Base-by-base conservation (phyloP, 768 basidiomycete species). In the Lactarius deliciosus region DNA sequence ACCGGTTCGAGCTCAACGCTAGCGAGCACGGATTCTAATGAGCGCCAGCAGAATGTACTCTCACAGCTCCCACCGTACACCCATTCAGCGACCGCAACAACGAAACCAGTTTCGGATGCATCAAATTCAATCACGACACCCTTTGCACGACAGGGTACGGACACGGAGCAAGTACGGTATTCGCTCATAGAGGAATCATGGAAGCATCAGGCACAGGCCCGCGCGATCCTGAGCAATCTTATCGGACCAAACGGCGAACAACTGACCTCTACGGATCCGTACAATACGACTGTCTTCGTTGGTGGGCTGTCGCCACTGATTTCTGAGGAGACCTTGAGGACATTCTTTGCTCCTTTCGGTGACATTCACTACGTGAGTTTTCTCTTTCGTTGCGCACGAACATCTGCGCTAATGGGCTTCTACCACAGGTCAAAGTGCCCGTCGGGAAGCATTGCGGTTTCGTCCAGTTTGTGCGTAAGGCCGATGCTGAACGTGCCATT, bases 371-470 rank as follows among this genome's bases (percentile, higher is more conserved):
- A 96, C 74, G 93, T 93, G 75, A 64, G 89, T 79, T 18, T 56
- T 34, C 58, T 61, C 45, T 41, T 43, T 47, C 22, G 65, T 58
- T 54, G 55, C 57, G 18, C 57, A 41, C 15, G n/a, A 36, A 73
- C 20, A 61, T 36, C 32, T 74, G 72, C 66, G 36, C 30, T 64
- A 25, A 64, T 57, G 34, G 57, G 53, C 56, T 13, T 56, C 43
- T 47, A 47, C 68, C 55, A 54, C 70, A 93, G 92, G 94, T 96
- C 74, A 96, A 96, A 77, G 94, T 97, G n/a, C 95, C 95, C 13
- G 89, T 92, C 54, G 94, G 93, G 60, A 96, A 96, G 74, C 92
- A 95, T 70, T 97, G 95, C 72, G 95, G 95, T 1, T 97, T 97
- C 73, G 95, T 97, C 55, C 95, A 97, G 77, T 97, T 94, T 72